Percentiles rank a stretch among this genome's conserved stretches.
Conservation (phyloP, 2,329 filamentous ascomycete species). For the Alternaria gaisen region DNA sequence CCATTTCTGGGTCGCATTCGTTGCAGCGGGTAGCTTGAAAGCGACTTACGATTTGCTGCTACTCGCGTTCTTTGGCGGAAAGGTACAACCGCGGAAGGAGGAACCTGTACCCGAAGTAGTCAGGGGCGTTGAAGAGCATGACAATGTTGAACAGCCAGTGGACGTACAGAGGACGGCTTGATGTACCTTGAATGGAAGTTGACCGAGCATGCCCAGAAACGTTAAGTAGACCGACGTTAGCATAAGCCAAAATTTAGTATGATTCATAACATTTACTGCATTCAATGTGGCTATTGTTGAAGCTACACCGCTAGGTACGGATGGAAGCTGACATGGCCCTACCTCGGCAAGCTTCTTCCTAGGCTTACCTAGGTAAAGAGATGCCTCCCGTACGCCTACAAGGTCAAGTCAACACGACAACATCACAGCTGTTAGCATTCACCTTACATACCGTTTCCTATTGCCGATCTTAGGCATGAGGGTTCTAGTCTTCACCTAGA, state of each 20-base stretch:
- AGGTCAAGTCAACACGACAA: background rate
- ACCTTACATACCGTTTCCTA: background rate
- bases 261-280: background rate
- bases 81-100: slow-evolving; percentile 26
- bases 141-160: background rate
- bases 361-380: background rate
- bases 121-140: slow-evolving; percentile 4
- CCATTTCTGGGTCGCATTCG: slow-evolving; percentile 52
- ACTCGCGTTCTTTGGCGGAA: slow-evolving; percentile 47
- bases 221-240: background rate
- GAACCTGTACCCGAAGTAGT: background rate
- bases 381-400: background rate
- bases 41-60: slow-evolving; percentile 48
- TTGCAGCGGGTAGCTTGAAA: slow-evolving; percentile 49
- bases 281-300: background rate
- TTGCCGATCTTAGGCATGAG: background rate
- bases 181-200: background rate
- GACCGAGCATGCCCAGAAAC: background rate
- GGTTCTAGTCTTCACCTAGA: background rate
- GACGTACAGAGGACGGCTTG: slow-evolving; percentile 3
- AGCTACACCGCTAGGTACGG: background rate
- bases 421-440: slow-evolving; percentile 6
- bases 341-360: slow-evolving; percentile 7
- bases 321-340: slow-evolving; percentile 7
- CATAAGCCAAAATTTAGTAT: background rate